Conservation (phyloP, 257 asterid species). For the Striga asiatica region DNA sequence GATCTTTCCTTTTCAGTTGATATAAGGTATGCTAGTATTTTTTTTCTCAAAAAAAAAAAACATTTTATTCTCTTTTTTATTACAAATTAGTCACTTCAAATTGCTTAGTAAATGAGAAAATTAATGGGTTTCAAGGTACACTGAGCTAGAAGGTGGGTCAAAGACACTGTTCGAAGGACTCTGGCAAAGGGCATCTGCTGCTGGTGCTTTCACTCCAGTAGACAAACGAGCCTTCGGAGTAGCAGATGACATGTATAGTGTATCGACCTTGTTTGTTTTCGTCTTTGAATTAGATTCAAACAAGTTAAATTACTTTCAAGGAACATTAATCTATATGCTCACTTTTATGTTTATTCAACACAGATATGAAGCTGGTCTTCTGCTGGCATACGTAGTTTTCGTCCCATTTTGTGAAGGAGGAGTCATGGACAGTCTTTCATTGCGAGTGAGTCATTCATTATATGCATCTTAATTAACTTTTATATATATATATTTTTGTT, state of each 20-base stretch:
- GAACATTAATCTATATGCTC: background rate
- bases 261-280: background rate
- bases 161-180: constrained; percentile 54
- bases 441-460: constrained; percentile 56
- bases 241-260: constrained; percentile 82
- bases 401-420: constrained; percentile 86
- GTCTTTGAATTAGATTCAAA: background rate
- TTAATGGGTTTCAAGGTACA: constrained; percentile 38
- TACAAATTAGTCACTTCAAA: background rate
- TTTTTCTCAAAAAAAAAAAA: too few relatives aligned
- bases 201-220: constrained; percentile 70
- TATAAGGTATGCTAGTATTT: constrained; percentile 61
- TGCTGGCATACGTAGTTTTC: constrained; percentile 64
- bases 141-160: constrained; percentile 47
- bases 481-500: background rate
- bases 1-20: constrained; percentile 93
- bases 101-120: constrained; percentile 5
- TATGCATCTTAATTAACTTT: background rate
- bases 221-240: constrained; percentile 82
- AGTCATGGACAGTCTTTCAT: constrained; percentile 68
- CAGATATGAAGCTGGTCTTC: constrained; percentile 97
- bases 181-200: constrained; percentile 77
- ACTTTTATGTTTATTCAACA: constrained; percentile 9
- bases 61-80: background rate
- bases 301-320: background rate